Evolutionary conservation across 2,329 filamentous ascomycete species (phyloP).

Genomic region (Diaporthe aspalathi): DNA sequence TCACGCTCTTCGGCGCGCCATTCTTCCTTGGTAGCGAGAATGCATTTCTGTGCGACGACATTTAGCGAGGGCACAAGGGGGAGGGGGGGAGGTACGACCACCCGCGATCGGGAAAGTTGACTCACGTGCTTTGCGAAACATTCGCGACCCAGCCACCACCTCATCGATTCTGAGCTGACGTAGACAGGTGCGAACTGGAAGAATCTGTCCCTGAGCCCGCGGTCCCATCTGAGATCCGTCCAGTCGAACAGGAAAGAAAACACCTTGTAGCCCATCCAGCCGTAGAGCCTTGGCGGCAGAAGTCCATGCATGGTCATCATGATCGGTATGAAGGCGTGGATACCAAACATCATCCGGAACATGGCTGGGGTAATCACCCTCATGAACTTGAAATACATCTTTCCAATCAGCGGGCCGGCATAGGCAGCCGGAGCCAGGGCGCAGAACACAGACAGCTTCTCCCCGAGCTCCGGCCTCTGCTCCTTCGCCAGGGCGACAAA

Average conservation of each 20-base stretch:
- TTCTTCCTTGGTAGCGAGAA: conserved; percentile 81
- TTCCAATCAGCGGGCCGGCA: conserved; percentile 85
- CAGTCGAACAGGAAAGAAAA: conserved; percentile 92
- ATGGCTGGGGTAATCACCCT: conserved; percentile 78
- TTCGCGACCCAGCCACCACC: conserved; percentile 87
- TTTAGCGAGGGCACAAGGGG: not conserved
- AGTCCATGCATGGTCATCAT: conserved; percentile 87
- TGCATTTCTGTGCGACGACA: conserved; percentile 75
- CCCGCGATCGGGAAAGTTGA: not conserved
- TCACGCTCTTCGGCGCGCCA: conserved; percentile 70
- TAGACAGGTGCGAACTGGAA: conserved; percentile 95
- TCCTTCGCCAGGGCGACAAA: conserved; percentile 91
- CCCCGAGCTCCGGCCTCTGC: conserved; percentile 85
- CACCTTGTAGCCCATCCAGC: conserved; percentile 85
- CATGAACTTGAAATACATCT: conserved; percentile 94
- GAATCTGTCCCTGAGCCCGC: conserved; percentile 80
- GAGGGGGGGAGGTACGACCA: not conserved
- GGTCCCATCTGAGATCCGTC: conserved; percentile 87
- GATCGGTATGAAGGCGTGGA: conserved; percentile 91
- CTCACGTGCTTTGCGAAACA: conserved; percentile 57
- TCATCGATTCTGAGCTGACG: conserved; percentile 89
- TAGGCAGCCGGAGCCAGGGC: conserved; percentile 91
- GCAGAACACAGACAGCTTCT: conserved; percentile 89
- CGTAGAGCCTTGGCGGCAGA: conserved; percentile 77
- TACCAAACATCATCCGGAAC: conserved; percentile 87